Percentiles rank a stretch among this genome's conserved stretches.
These are phyloP conservation scores for Crassisporium funariophilum DNA, from an alignment of 768 basidiomycete species.

Conservation along the genomic window DNA sequence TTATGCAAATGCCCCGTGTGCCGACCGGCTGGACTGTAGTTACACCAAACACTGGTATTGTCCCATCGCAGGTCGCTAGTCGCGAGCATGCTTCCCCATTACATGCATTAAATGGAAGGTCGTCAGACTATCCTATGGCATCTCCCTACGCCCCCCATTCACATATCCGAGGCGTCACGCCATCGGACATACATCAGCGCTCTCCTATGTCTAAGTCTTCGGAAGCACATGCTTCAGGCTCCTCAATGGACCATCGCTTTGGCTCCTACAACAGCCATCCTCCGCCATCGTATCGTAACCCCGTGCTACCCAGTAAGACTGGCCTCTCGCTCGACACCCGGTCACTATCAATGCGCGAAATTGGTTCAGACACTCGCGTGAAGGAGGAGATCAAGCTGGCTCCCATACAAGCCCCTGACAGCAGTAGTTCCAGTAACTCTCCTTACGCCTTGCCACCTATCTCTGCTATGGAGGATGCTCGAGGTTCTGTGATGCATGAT, in stretches of 20 bases:
- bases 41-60: slow-evolving; percentile 34
- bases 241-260: slow-evolving; percentile 5
- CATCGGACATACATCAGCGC: slow-evolving; percentile 8
- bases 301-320: slow-evolving; percentile 15
- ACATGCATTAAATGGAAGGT: slow-evolving; percentile 15
- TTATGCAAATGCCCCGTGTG: slow-evolving; percentile 31
- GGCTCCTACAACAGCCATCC: slow-evolving; percentile 22
- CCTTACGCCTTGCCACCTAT: slow-evolving; percentile 68
- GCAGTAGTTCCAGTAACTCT: slow-evolving; percentile 30
- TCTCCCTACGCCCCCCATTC: slow-evolving; percentile 26
- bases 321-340: slow-evolving; percentile 36
- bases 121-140: slow-evolving; percentile 20
- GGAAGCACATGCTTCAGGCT: not conserved
- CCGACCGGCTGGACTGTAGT: slow-evolving; percentile 51
- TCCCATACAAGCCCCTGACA: slow-evolving; percentile 38
- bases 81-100: slow-evolving; percentile 16
- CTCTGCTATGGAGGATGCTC: slow-evolving; percentile 65
- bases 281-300: slow-evolving; percentile 27
- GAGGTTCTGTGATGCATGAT: slow-evolving; percentile 53
- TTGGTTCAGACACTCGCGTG: slow-evolving; percentile 23
- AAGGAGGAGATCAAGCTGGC: slow-evolving; percentile 41
- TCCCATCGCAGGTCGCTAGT: slow-evolving; percentile 4
- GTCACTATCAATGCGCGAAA: slow-evolving; percentile 21
- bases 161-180: slow-evolving; percentile 6
- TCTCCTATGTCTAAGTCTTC: slow-evolving; percentile 8